phyloP scores from a whole-genome alignment of 75 land plant genomes.

The Azolla pinnata region DNA sequence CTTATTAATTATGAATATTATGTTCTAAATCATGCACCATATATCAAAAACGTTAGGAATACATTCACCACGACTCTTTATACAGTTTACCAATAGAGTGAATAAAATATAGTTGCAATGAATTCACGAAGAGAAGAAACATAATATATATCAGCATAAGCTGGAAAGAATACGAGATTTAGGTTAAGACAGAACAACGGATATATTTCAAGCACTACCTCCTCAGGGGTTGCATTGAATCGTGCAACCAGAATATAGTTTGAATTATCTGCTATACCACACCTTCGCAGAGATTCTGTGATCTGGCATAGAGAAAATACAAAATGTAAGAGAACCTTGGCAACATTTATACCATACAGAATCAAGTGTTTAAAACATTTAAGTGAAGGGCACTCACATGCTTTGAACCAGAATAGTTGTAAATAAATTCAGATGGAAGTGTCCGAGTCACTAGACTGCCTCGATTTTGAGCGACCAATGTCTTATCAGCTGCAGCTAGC shows the following conservation, averaged over 20 bases:
- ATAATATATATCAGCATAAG: too few relatives aligned
- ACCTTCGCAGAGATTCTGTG: slow-evolving; percentile 77
- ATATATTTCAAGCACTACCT: slow-evolving; percentile 46
- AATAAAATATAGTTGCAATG: too few relatives aligned
- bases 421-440: slow-evolving; percentile 86
- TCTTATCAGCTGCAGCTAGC: slow-evolving; percentile 79
- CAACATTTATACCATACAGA: not conserved
- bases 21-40: too few relatives aligned
- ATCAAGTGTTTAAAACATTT: not conserved
- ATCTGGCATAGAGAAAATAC: slow-evolving; percentile 53
- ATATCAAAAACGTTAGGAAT: too few relatives aligned
- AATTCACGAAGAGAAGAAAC: too few relatives aligned
- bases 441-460: slow-evolving; percentile 62
- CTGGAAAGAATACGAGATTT: too few relatives aligned
- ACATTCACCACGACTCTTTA: too few relatives aligned
- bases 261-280: slow-evolving; percentile 63
- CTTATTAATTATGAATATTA: too few relatives aligned
- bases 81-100: too few relatives aligned
- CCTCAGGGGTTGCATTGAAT: slow-evolving; percentile 62
- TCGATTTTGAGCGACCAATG: slow-evolving; percentile 62
- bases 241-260: slow-evolving; percentile 75
- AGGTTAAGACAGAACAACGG: too few relatives aligned
- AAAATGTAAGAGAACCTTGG: not conserved
- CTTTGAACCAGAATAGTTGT: slow-evolving; percentile 88
- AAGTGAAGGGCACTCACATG: slow-evolving; percentile 54